Base-by-base conservation (phyloP, 352 stramenopile genomes). In the Phytophthora pluvialis region DNA sequence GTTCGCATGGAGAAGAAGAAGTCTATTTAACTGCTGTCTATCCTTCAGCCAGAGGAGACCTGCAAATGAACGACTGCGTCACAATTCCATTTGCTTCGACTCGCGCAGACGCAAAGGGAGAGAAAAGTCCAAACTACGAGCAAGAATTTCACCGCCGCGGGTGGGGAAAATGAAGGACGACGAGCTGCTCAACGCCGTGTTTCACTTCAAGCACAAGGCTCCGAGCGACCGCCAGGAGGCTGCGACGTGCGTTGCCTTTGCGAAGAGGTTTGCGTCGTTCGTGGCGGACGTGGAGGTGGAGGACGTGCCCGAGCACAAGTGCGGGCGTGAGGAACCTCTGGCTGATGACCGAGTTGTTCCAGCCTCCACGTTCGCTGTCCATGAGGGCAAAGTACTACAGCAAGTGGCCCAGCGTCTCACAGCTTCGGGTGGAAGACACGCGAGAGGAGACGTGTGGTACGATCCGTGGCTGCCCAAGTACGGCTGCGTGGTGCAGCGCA, bases 401-500 rank as follows among this genome's bases (percentile, higher is more conserved):
- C 38, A 66, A 15, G 52, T 44, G 12, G 56, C 32, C 44, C 36
- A 13, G 50, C 53, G 59, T 29, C 56, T 75, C 4, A 44, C 45
- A 38, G 32, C 44, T 42, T 9, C 53, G 18, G 15, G 18, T 46
- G n/a, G 28, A 11, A 53, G n/a, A 36, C 50, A 56, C 29, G 55
- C 61, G 5, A 48, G 67, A 12, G 73, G 67, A 2, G 67, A 80
- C 21, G 38, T 74, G 25, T 74, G 71, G 60, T 64, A 75, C n/a
- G 55, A 72, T 9, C 56, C 64, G 9, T 89, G 81, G 81, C 70
- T 86, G 16, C 77, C 79, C 0, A 44, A 63, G 61, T 90, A 88
- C 48, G 75, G 70, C 9, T 86, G 72, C 42, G 70, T 53, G 3
- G 26, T 89, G 15, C 75, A 86, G 36, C 45, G 60, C 26, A 65